These are phyloP conservation scores for Metschnikowia shivogae DNA, from an alignment of 805 yeast species.

Conservation along the genomic window DNA sequence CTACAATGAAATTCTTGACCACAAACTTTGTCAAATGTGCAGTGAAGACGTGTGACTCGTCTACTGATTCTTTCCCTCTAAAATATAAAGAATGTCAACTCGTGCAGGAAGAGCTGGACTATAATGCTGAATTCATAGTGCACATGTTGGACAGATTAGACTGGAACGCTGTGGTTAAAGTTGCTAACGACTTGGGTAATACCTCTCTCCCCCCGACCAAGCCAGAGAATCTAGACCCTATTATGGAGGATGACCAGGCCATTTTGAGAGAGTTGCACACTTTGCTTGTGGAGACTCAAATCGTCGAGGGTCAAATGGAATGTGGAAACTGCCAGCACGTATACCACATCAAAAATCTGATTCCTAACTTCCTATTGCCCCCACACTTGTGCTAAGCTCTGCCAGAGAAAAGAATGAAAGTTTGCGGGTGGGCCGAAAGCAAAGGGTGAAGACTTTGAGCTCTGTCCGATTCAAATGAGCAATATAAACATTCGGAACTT, in stretches of 20 bases:
- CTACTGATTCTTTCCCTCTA: slow-evolving; percentile 78
- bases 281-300: slow-evolving; percentile 78
- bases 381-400: slow-evolving; percentile 68
- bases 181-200: slow-evolving; percentile 62
- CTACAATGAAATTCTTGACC: slow-evolving; percentile 82
- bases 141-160: slow-evolving; percentile 78
- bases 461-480: not conserved
- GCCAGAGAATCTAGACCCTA: slow-evolving; percentile 55
- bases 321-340: slow-evolving; percentile 84
- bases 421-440: not conserved
- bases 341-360: slow-evolving; percentile 86
- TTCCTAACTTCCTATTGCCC: slow-evolving; percentile 90
- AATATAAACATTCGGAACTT: not conserved
- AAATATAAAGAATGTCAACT: slow-evolving; percentile 63
- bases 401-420: too few relatives aligned
- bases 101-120: slow-evolving; percentile 75
- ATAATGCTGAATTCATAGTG: slow-evolving; percentile 71
- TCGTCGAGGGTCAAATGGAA: slow-evolving; percentile 82
- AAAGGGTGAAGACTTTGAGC: not conserved
- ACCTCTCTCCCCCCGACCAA: slow-evolving; percentile 37
- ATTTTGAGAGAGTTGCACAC: slow-evolving; percentile 73
- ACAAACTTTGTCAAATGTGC: slow-evolving; percentile 96
- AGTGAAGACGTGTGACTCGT: slow-evolving; percentile 69
- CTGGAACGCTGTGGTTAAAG: slow-evolving; percentile 79
- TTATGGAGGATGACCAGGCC: slow-evolving; percentile 47